A percentile compares a stretch with the other conserved stretches of the same genome.
These are phyloP conservation scores for Xylaria sp. DNA, from an alignment of 2,329 filamentous ascomycete genomes.

Conservation along the genomic window DNA sequence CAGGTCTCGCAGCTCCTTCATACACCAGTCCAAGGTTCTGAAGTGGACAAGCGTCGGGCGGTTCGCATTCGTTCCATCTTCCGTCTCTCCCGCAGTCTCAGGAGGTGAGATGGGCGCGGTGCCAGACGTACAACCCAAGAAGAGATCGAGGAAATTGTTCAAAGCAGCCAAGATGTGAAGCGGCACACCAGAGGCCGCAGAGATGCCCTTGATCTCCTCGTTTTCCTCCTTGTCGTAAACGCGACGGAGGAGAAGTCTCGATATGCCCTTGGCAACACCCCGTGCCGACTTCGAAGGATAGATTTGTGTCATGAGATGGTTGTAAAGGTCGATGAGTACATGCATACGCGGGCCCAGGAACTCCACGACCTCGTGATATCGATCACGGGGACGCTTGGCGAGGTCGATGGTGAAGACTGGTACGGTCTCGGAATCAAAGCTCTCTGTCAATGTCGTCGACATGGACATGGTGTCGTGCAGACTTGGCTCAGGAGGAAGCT, in stretches of 20 bases:
- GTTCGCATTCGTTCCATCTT: conserved; percentile 34
- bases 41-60: conserved; percentile 46
- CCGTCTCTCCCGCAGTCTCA: conserved; percentile 31
- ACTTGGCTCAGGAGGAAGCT: too few relatives aligned
- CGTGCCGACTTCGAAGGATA: conserved; percentile 23
- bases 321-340: conserved; percentile 44
- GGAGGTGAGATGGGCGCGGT: conserved; percentile 28
- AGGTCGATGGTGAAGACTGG: conserved; percentile 43
- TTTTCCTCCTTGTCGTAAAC: conserved; percentile 53
- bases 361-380: conserved; percentile 45
- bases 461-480: conserved; percentile 3
- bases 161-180: conserved; percentile 57
- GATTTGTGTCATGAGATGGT: conserved; percentile 39
- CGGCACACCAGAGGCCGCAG: conserved; percentile 43
- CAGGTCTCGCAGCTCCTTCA: conserved; percentile 45
- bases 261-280: conserved; percentile 30
- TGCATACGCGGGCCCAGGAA: conserved; percentile 41
- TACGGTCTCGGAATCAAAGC: conserved; percentile 8
- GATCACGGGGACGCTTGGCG: conserved; percentile 45
- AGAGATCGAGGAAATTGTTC: conserved; percentile 57
- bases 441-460: not conserved
- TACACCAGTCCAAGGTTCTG: conserved; percentile 51
- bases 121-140: conserved; percentile 60
- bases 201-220: conserved; percentile 55
- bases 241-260: conserved; percentile 36